Evolutionary conservation across 2,329 filamentous ascomycete species (phyloP).

Genomic region (Diaporthe nobilis): DNA sequence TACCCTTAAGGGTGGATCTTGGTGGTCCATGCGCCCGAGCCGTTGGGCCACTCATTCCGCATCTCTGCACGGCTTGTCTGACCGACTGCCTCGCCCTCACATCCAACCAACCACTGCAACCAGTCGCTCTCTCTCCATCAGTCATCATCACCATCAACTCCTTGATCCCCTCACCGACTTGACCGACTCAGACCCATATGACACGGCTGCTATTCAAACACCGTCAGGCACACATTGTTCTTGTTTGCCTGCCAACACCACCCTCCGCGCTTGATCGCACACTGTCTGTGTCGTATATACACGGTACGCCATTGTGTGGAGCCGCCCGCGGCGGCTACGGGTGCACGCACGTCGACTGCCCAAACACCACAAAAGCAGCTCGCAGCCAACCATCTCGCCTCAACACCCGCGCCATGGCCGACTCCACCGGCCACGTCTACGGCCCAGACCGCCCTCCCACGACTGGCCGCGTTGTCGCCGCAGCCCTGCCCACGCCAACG

Average conservation of each 20-base stretch:
- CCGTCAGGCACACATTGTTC: not conserved
- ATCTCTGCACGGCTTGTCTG: slow-evolving; percentile 20
- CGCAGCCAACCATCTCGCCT: slow-evolving; percentile 19
- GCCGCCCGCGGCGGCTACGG: slow-evolving; percentile 16
- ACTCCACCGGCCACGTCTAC: slow-evolving; percentile 29
- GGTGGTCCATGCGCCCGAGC: slow-evolving; percentile 20
- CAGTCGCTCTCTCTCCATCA: not conserved
- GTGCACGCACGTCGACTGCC: slow-evolving; percentile 23
- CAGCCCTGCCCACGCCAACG: not conserved
- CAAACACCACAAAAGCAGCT: slow-evolving; percentile 21
- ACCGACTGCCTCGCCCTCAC: not conserved
- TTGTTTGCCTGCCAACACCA: not conserved
- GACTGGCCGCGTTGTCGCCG: slow-evolving; percentile 30
- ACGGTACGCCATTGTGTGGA: slow-evolving; percentile 4
- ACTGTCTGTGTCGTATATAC: slow-evolving; percentile 19
- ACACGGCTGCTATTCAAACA: slow-evolving; percentile 18
- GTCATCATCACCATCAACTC: not conserved
- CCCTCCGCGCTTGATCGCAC: slow-evolving; percentile 25
- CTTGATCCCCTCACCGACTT: slow-evolving; percentile 7
- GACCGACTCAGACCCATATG: slow-evolving; percentile 5
- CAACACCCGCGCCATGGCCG: slow-evolving; percentile 12
- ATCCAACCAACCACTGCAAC: slow-evolving; percentile 24
- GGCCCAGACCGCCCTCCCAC: slow-evolving; percentile 13
- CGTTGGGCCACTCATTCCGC: slow-evolving; percentile 29
- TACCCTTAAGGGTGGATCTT: slow-evolving; percentile 28